phyloP scores from a whole-genome alignment of 202 grass and related monocot genomes.

The Panicum virgatum region DNA sequence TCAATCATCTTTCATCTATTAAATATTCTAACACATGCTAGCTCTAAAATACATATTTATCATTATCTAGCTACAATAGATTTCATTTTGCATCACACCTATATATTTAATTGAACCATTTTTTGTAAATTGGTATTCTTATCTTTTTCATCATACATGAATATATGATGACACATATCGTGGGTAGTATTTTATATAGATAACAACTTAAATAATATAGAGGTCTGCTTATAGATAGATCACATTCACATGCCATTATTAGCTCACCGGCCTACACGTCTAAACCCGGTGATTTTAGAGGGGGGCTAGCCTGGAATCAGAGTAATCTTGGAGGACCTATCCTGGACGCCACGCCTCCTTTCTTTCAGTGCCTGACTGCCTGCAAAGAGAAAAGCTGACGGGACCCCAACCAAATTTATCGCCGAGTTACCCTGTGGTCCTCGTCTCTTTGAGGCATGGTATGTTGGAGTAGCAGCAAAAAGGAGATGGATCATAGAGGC shows the following conservation, averaged over 20 bases:
- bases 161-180: too few relatives aligned
- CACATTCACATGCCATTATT: not conserved
- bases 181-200: too few relatives aligned
- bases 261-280: not conserved
- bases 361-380: constrained; percentile 30
- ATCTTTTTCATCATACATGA: too few relatives aligned
- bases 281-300: not conserved
- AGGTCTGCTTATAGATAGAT: too few relatives aligned
- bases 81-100: too few relatives aligned
- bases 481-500: constrained; percentile 1
- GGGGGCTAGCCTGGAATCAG: not conserved
- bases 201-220: too few relatives aligned
- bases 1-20: too few relatives aligned
- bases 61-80: too few relatives aligned
- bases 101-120: too few relatives aligned
- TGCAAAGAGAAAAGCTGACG: constrained; percentile 24
- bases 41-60: too few relatives aligned
- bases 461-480: constrained; percentile 16
- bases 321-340: not conserved
- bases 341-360: not conserved
- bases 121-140: too few relatives aligned
- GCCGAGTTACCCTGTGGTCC: constrained; percentile 32
- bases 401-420: constrained; percentile 1
- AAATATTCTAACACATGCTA: too few relatives aligned
- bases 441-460: constrained; percentile 31